Evolutionary conservation across 495 filamentous ascomycete genomes (phyloP).

Genomic region (Hypoxylon intermedium): DNA sequence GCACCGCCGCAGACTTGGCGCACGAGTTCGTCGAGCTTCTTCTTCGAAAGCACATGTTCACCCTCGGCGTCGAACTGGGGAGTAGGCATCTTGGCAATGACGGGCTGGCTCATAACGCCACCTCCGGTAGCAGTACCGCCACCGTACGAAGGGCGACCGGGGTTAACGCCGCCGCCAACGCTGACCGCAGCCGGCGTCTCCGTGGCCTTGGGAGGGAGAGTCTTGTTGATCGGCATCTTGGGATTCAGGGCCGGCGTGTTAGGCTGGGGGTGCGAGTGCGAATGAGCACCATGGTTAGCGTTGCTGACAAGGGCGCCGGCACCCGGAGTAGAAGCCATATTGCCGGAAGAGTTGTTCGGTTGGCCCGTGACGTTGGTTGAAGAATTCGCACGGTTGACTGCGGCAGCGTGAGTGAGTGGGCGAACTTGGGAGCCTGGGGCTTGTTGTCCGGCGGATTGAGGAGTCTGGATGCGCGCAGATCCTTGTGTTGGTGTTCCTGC

Average conservation of each 20-base stretch:
- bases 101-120: slow-evolving; percentile 85
- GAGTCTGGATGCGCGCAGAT: slow-evolving; percentile 54
- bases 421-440: slow-evolving; percentile 46
- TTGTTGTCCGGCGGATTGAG: slow-evolving; percentile 55
- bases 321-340: slow-evolving; percentile 40
- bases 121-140: slow-evolving; percentile 74
- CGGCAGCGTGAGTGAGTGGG: slow-evolving; percentile 56
- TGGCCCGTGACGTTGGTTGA: slow-evolving; percentile 42
- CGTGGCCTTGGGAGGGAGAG: slow-evolving; percentile 66
- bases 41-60: slow-evolving; percentile 88
- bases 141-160: slow-evolving; percentile 75
- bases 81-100: slow-evolving; percentile 76
- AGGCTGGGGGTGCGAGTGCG: slow-evolving; percentile 61
- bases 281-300: slow-evolving; percentile 57
- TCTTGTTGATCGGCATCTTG: slow-evolving; percentile 81
- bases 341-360: slow-evolving; percentile 45
- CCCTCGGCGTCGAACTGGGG: slow-evolving; percentile 88
- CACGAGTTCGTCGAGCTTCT: slow-evolving; percentile 94
- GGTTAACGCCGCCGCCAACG: slow-evolving; percentile 60
- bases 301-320: slow-evolving; percentile 36
- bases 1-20: slow-evolving; percentile 87
- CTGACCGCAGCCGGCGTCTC: slow-evolving; percentile 72
- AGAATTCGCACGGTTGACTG: slow-evolving; percentile 52
- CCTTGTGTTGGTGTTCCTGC: slow-evolving; percentile 54
- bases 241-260: slow-evolving; percentile 50